Base-by-base conservation (phyloP, 352 stramenopile species). In the Phytophthora rubi region DNA sequence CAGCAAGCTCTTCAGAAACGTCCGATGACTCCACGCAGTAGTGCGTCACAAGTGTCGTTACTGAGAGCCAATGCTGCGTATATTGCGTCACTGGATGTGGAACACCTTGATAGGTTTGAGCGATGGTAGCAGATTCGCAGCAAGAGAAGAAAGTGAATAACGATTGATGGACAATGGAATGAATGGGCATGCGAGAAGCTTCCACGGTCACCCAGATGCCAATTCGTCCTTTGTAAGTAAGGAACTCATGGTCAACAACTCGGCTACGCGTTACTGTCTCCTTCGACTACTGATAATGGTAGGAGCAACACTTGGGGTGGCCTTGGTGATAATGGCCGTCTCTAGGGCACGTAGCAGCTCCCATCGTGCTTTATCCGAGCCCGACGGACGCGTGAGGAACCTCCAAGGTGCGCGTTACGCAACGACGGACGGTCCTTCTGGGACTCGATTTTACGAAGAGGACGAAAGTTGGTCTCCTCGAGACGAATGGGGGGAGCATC, bases 1-100 rank as follows among this genome's bases (percentile, higher is more conserved):
- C 75, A 30, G 60, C 53, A 16, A 68, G 30, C 32, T 80, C 71
- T 5, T 82, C 76, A 0, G 65, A 75, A 65, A 78, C 72, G 26
- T 78, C 69, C 2, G 76, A 83, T 23, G 66, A 77, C 8, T 79
- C 72, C 6, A 67, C 59, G 30, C 45, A 67, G 13, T 68, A 74
- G 35, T 56, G 28, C 21, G 15, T 26, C 23, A 26, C 23, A 26
- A 26, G 28, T 63, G 55, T 56, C 44, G 67, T 70, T 48, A 54
- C 42, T 56, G 53, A 42, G 12, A 15, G 8, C 21, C n/a, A 62
- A 54, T 53, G 30, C 10, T 42, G 52, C 23, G 51, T 42, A 18
- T 52, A 37, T 56, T 56, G 6, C 32, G 45, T 64, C 58, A 32
- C 35, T 57, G 16, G 35, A 4, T 42, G 10, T 37, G 23, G 23